Base-by-base conservation (phyloP, 2,329 filamentous ascomycete genomes). In the Cylindrodendrum hubeiense region DNA sequence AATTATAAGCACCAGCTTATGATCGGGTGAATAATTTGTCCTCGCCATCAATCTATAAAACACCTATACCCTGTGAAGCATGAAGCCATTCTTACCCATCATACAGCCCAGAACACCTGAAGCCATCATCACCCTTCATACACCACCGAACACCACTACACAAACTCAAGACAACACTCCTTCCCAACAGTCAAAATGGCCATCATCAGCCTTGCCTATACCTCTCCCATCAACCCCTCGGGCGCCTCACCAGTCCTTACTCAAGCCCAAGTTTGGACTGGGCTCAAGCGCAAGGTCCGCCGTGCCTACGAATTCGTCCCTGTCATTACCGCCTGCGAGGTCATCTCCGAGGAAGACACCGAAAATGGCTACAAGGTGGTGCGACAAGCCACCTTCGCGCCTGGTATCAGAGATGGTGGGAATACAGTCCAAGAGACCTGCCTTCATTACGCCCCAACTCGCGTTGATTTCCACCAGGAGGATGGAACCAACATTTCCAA, bases 301-400 rank as follows among this genome's bases (percentile, higher is more conserved):
- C 63, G 53, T 8, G 73, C 78, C 17, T 68, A 78, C 28, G 77
- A 79, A n/a, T 80, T 80, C 47, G 76, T 80, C 28, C 73, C 78
- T 3, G 71, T 75, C 26, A 79, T 80, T 66, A 64, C 62, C 7
- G 54, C 60, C 33, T 79, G 77, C 70, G 63, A 71, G 44, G 72
- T 80, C 19, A 50, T 78, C 10, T 68, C 71, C 21, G 77, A 79
- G 55, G 69, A 73, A 17, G 37, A 17, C 8, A 15, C 37, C 37
- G 37, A 39, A 39, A 17, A 39, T 39, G 69, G 67, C 2, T 55
- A 67, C 33, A 67, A 63, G 12, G 46, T 77, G 13, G 66, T 71
- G 24, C 75, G 76, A 39, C 57, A 73, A 44, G 76, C 77, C 34
- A 65, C 67, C 41, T 79, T 80, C 24, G 28, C n/a, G 30, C 49